A percentile compares a stretch with the other conserved stretches of the same genome.
These are phyloP conservation scores for Pichia californica DNA, from an alignment of 805 yeast genomes.

Conservation along the genomic window DNA sequence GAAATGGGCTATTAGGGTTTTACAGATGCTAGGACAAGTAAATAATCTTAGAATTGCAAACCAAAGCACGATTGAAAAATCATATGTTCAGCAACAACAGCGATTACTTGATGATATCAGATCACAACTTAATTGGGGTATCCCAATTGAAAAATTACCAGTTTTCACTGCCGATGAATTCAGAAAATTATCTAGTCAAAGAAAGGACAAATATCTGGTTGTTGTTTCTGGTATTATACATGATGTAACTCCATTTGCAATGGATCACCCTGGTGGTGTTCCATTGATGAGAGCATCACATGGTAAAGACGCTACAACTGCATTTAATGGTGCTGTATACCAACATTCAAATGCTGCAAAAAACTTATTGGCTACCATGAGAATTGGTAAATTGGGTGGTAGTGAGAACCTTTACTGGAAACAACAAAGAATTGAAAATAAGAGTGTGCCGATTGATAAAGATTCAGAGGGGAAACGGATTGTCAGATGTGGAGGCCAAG, in stretches of 20 bases:
- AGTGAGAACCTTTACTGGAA: conserved; percentile 81
- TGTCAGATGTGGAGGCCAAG: conserved; percentile 57
- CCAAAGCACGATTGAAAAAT: conserved; percentile 58
- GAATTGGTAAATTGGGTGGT: conserved; percentile 83
- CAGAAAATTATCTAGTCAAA: conserved; percentile 30
- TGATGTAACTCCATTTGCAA: conserved; percentile 85
- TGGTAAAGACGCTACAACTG: conserved; percentile 91
- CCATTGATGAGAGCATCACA: conserved; percentile 72
- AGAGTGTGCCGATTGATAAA: conserved; percentile 48
- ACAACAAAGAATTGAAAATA: conserved; percentile 60
- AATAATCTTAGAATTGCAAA: conserved; percentile 50
- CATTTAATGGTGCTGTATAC: conserved; percentile 93
- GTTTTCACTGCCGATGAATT: conserved; percentile 45
- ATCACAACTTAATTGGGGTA: conserved; percentile 85
- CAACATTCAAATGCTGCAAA: conserved; percentile 91
- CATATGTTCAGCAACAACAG: conserved; percentile 77
- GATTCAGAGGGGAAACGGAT: conserved; percentile 51
- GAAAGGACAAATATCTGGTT: conserved; percentile 45
- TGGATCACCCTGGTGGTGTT: conserved; percentile 91
- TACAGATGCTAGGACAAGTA: conserved; percentile 51
- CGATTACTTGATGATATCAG: conserved; percentile 70
- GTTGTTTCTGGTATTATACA: conserved; percentile 89
- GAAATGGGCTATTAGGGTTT: conserved; percentile 58
- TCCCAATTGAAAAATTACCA: conserved; percentile 84
- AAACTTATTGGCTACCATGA: conserved; percentile 85